These are phyloP conservation scores for Penicillium lividum DNA, from an alignment of 495 filamentous ascomycete species.

Conservation along the genomic window DNA sequence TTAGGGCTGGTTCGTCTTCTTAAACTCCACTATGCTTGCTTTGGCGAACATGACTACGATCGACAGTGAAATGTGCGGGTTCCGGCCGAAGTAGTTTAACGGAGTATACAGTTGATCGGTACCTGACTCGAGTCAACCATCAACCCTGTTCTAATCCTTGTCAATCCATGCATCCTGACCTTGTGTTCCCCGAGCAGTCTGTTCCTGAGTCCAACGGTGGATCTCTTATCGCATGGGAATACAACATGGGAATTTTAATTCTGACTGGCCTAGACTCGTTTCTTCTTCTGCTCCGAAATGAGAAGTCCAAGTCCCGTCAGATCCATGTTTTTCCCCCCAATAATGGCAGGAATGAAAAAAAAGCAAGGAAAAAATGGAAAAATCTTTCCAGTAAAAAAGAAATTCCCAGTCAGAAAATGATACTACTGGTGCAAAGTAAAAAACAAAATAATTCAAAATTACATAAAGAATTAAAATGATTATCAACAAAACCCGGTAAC, in stretches of 20 bases:
- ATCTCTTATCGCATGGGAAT: conserved; percentile 5
- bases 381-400: neutral
- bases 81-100: neutral
- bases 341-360: conserved; percentile 13
- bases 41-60: neutral
- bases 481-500: conserved; percentile 15
- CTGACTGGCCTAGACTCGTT: conserved; percentile 32
- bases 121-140: conserved; percentile 26
- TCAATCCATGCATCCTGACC: conserved; percentile 5
- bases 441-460: neutral
- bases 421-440: conserved; percentile 24
- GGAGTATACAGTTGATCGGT: conserved; percentile 16
- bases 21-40: neutral
- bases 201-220: conserved; percentile 20
- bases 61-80: neutral
- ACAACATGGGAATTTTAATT: conserved; percentile 22
- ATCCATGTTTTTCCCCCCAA: conserved; percentile 2
- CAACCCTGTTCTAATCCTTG: conserved; percentile 12
- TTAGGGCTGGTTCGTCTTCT: conserved; percentile 17
- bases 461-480: conserved; percentile 1
- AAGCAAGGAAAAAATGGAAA: neutral
- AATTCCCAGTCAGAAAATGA: conserved; percentile 11
- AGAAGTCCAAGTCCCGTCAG: neutral
- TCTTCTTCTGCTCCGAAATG: conserved; percentile 26
- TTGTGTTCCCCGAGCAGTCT: conserved; percentile 19